Base-by-base conservation (phyloP, 176 grass and related monocot genomes). In the Dactylis glomerata region DNA sequence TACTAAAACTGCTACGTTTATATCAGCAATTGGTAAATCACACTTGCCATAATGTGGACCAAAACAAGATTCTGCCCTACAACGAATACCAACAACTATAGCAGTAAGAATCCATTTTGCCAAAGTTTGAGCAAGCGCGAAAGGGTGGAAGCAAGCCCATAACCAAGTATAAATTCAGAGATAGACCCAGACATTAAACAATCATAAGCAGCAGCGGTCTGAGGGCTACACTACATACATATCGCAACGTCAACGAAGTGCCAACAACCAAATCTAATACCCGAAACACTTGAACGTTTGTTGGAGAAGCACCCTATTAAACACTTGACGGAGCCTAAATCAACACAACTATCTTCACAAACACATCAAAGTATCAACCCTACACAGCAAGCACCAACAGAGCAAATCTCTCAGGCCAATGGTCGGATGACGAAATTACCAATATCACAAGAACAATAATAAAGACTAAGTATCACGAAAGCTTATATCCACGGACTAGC, bases 301-400 rank as follows among this genome's bases (percentile, higher is more conserved):
- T 38, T 16, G 15, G 3, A 66, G 46, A 57, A 57, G 19, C 24
- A 82, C 76, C 22, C 22, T 37, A 34, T 2, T 69, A 27, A 73
- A 64, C n/a, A 40, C n/a, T 31, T 64, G 27, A 49, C 32, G 22
- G 13, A 14, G 57, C n/a, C 57, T 44, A 31, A 68, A 34, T 22
- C 44, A 83, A n/a, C 23, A 75, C 44, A 10, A 75, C 55, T 73
- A 86, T 50, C 56, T 76, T 77, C 26, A 77, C 49, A 82, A 69
- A 15, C 23, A 6, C 6, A 78, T 23, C 10, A 27, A 59, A 59
- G 7, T 27, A 24, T 69, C 67, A 44, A 44, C 2, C 37, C 41
- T 70, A 42, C 22, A 70, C n/a, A 70, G 46, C 36, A 66, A 74
- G 46, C 37, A 47, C 34, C n/a, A n/a, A 56, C 51, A n/a, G 72